phyloP scores from a whole-genome alignment of 2,329 filamentous ascomycete species.

The Penicillium janthinellum region DNA sequence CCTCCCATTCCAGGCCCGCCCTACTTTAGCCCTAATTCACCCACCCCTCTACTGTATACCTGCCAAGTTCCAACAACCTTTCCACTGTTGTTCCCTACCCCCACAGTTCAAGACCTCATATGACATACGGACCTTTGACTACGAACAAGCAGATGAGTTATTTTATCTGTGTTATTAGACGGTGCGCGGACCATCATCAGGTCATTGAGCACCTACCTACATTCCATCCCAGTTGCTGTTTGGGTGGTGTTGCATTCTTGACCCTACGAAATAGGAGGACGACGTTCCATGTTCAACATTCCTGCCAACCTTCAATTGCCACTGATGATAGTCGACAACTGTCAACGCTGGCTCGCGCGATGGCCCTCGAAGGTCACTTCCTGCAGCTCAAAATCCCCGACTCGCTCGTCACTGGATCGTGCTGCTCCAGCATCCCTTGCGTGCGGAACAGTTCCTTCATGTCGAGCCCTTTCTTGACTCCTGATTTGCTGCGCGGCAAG shows the following conservation, averaged over 20 bases:
- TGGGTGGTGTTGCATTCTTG: slow-evolving; percentile 39
- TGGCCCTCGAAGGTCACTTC: slow-evolving; percentile 24
- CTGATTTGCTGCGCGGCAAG: slow-evolving; percentile 44
- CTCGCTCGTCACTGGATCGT: slow-evolving; percentile 40
- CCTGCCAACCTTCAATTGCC: slow-evolving; percentile 34
- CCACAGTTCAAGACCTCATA: slow-evolving; percentile 14
- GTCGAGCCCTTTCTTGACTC: slow-evolving; percentile 38
- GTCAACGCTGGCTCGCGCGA: slow-evolving; percentile 27
- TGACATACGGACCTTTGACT: background rate
- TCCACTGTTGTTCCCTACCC: slow-evolving; percentile 11
- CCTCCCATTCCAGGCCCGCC: slow-evolving; percentile 15
- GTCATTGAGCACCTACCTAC: slow-evolving; percentile 25
- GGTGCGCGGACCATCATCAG: slow-evolving; percentile 15
- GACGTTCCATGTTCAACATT: slow-evolving; percentile 36
- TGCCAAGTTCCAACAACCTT: slow-evolving; percentile 13
- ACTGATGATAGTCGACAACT: slow-evolving; percentile 28
- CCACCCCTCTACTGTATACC: slow-evolving; percentile 20
- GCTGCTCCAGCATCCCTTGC: slow-evolving; percentile 40
- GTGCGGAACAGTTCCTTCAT: slow-evolving; percentile 32
- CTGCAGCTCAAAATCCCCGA: slow-evolving; percentile 40
- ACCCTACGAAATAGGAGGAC: slow-evolving; percentile 19
- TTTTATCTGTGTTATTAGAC: slow-evolving; percentile 16
- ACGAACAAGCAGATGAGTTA: slow-evolving; percentile 20
- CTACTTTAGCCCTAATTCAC: slow-evolving; percentile 22
- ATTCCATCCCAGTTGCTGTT: slow-evolving; percentile 35